These are phyloP conservation scores for apple (Malus domestica) DNA, from an alignment of 306 rosid species.

Conservation along the genomic window DNA sequence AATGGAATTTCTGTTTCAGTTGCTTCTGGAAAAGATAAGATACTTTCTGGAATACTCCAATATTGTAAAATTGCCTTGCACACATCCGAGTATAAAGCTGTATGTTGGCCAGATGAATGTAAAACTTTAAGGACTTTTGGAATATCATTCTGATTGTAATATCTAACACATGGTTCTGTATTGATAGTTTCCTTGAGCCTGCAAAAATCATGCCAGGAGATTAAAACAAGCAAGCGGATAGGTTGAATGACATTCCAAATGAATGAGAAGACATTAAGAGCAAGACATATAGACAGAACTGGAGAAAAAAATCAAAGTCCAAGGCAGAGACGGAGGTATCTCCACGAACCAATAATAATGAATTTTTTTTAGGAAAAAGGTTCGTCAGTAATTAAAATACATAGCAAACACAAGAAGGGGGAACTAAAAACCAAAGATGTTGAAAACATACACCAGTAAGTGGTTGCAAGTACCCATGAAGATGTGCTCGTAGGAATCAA, in stretches of 20 bases:
- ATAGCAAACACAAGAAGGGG: neutral
- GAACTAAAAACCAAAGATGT: constrained; percentile 23
- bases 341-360: constrained; percentile 1
- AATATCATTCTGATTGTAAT: constrained; percentile 74
- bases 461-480: constrained; percentile 86
- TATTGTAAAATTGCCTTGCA: constrained; percentile 54
- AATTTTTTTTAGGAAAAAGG: neutral
- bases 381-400: constrained; percentile 1
- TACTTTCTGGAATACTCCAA: constrained; percentile 61
- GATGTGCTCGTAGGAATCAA: constrained; percentile 65
- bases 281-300: neutral
- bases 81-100: constrained; percentile 47
- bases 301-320: constrained; percentile 2
- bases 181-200: constrained; percentile 52
- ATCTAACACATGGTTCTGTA: constrained; percentile 48
- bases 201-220: constrained; percentile 34
- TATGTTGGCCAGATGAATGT: constrained; percentile 44
- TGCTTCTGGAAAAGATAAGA: constrained; percentile 33
- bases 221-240: constrained; percentile 19
- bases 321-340: constrained; percentile 4
- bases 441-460: constrained; percentile 83
- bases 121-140: constrained; percentile 59
- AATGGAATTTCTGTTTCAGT: constrained; percentile 24
- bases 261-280: neutral
- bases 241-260: constrained; percentile 5